Percentiles rank a stretch among this genome's conserved stretches.
These are phyloP conservation scores for Pilobolus umbonatus DNA, from an alignment of 192 early-diverging fungal species.

Conservation along the genomic window DNA sequence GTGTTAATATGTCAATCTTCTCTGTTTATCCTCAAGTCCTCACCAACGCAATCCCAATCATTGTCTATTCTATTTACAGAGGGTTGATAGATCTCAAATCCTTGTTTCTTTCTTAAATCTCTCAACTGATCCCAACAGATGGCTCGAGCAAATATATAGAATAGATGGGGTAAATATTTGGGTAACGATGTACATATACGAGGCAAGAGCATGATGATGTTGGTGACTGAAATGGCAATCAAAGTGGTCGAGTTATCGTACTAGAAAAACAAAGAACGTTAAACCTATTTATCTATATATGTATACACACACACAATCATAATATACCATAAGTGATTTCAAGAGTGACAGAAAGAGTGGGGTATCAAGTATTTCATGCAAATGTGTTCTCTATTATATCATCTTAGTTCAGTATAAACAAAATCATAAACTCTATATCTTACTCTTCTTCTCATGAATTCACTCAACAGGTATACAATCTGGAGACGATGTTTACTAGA, in stretches of 20 bases:
- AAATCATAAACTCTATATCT: too few species aligned
- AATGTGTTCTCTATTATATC: constrained; percentile 37
- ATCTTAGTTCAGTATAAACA: neutral
- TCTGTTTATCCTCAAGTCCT: too few species aligned
- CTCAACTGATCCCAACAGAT: constrained; percentile 48
- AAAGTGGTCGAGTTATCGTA: constrained; percentile 47
- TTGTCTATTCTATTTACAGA: neutral
- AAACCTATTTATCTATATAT: neutral
- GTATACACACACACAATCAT: neutral
- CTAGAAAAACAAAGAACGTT: constrained; percentile 18
- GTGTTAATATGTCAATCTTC: too few species aligned
- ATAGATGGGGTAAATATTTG: constrained; percentile 39
- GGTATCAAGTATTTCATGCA: constrained; percentile 50
- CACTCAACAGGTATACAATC: constrained; percentile 42
- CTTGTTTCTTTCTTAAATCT: constrained; percentile 34
- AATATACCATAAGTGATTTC: constrained; percentile 45
- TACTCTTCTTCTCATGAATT: constrained; percentile 48
- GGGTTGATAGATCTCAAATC: constrained; percentile 7
- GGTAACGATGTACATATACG: constrained; percentile 44
- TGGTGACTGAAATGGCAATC: constrained; percentile 48
- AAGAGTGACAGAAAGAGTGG: constrained; percentile 46
- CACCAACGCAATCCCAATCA: constrained; percentile 42
- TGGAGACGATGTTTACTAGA: constrained; percentile 43
- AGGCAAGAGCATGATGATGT: constrained; percentile 49
- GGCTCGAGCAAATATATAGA: constrained; percentile 47